A percentile compares a stretch with the other conserved stretches of the same genome.
Evolutionary conservation across 2,329 filamentous ascomycete genomes (phyloP).

Genomic region (Rhinocladiella mackenziei): DNA sequence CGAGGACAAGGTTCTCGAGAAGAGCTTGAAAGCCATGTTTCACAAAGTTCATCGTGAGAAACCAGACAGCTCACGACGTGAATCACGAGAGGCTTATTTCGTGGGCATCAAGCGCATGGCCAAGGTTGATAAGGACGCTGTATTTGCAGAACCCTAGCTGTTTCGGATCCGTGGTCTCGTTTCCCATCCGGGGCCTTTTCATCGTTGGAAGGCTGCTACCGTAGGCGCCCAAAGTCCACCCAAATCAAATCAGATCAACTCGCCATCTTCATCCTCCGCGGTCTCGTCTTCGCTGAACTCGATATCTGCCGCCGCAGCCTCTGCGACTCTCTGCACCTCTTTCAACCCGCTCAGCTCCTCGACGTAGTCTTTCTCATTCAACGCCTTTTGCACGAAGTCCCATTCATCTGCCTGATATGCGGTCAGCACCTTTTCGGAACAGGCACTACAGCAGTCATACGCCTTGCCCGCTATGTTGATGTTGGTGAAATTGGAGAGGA

Average conservation of each 20-base stretch:
- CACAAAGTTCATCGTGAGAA: constrained; percentile 79
- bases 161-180: no score
- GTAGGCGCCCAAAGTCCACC: not conserved
- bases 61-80: constrained; percentile 80
- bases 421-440: constrained; percentile 52
- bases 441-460: constrained; percentile 61
- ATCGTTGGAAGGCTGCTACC: not conserved
- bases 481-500: constrained; percentile 57
- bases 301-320: constrained; percentile 42
- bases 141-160: constrained; percentile 39
- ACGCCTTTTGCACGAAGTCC: constrained; percentile 57
- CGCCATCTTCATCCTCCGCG: constrained; percentile 35
- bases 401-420: constrained; percentile 55
- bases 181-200: not conserved
- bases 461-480: constrained; percentile 54
- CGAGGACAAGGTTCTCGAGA: constrained; percentile 78
- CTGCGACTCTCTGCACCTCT: constrained; percentile 50
- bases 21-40: constrained; percentile 71
- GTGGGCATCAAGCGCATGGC: constrained; percentile 69
- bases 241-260: constrained; percentile 33
- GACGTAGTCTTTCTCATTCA: constrained; percentile 60
- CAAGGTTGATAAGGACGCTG: constrained; percentile 43
- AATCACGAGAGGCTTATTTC: constrained; percentile 82
- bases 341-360: constrained; percentile 60
- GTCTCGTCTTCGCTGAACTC: constrained; percentile 44